phyloP scores from a whole-genome alignment of 2,329 filamentous ascomycete species.

The Fusarium xyrophilum region DNA sequence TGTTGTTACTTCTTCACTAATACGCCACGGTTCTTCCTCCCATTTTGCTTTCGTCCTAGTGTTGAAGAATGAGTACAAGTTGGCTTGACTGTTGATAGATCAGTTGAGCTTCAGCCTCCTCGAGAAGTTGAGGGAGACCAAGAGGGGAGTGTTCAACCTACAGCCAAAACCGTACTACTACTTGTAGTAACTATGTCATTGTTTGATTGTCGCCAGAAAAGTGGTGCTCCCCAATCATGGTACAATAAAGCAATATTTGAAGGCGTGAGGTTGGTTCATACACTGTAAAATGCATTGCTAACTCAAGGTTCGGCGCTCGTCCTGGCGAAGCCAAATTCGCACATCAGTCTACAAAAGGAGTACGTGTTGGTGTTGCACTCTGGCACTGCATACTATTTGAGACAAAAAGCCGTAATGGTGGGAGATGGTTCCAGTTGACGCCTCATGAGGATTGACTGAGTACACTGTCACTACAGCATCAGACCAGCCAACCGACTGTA shows the following conservation, averaged over 20 bases:
- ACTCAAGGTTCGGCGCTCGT: conserved; percentile 37
- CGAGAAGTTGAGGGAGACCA: not conserved
- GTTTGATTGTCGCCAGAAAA: conserved; percentile 13
- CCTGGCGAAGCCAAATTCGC: conserved; percentile 31
- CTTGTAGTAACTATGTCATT: not conserved
- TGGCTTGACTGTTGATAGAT: conserved; percentile 4
- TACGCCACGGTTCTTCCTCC: conserved; percentile 9
- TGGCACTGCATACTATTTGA: not conserved
- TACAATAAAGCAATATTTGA: conserved; percentile 5
- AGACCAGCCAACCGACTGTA: conserved; percentile 28
- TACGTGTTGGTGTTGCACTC: conserved; percentile 19
- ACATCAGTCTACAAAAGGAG: conserved; percentile 25
- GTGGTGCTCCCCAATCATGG: conserved; percentile 9
- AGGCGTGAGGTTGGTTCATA: conserved; percentile 23
- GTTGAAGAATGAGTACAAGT: not conserved
- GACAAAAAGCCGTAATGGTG: conserved; percentile 27
- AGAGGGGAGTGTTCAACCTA: conserved; percentile 3
- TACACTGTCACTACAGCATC: not conserved
- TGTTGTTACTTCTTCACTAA: not conserved
- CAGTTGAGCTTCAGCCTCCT: conserved; percentile 11
- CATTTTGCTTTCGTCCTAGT: conserved; percentile 15
- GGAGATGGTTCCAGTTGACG: conserved; percentile 26
- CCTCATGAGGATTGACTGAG: conserved; percentile 8
- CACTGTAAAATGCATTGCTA: conserved; percentile 20
- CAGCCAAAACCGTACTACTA: not conserved